Conservation (phyloP, 1,284 basidiomycete genomes). For the Paramarasmius palmivorus region DNA sequence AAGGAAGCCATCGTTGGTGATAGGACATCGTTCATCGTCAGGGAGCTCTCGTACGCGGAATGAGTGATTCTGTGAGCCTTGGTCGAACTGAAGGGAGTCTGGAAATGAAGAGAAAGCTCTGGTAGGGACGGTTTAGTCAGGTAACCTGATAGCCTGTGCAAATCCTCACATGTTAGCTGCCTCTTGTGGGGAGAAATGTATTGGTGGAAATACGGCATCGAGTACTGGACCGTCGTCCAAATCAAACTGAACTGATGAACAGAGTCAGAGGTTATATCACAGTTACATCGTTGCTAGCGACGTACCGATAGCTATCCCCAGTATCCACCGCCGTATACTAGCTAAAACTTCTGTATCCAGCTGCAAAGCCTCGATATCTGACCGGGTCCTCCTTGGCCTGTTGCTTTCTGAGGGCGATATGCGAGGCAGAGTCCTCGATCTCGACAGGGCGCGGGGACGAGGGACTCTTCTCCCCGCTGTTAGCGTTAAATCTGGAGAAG, state of each 20-base stretch:
- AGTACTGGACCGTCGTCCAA: slow-evolving; percentile 86
- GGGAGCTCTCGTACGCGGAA: slow-evolving; percentile 63
- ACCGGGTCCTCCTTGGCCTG: slow-evolving; percentile 22
- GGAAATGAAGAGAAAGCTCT: slow-evolving; percentile 96
- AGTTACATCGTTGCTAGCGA: slow-evolving; percentile 4
- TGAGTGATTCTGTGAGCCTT: slow-evolving; percentile 73
- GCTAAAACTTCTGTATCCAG: slow-evolving; percentile 49
- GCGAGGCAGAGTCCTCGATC: slow-evolving; percentile 33
- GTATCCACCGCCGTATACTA: slow-evolving; percentile 74
- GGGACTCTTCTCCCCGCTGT: background rate
- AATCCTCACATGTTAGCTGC: slow-evolving; percentile 79
- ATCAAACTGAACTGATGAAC: slow-evolving; percentile 78
- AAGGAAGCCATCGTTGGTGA: slow-evolving; percentile 63
- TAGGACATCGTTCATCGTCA: slow-evolving; percentile 33
- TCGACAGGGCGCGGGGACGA: slow-evolving; percentile 15
- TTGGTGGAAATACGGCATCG: slow-evolving; percentile 67
- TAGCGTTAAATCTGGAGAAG: slow-evolving; percentile 11
- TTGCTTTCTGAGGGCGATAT: slow-evolving; percentile 24
- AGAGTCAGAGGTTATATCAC: slow-evolving; percentile 13
- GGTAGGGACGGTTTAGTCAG: slow-evolving; percentile 11
- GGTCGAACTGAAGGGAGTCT: slow-evolving; percentile 81
- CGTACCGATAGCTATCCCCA: slow-evolving; percentile 75
- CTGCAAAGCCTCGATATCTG: slow-evolving; percentile 34
- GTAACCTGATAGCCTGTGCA: slow-evolving; percentile 2
- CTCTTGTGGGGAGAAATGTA: slow-evolving; percentile 63